Percentiles rank a stretch among this genome's conserved stretches.
phyloP scores from a whole-genome alignment of 306 rosid genomes.

The Inga leiocalycina region DNA sequence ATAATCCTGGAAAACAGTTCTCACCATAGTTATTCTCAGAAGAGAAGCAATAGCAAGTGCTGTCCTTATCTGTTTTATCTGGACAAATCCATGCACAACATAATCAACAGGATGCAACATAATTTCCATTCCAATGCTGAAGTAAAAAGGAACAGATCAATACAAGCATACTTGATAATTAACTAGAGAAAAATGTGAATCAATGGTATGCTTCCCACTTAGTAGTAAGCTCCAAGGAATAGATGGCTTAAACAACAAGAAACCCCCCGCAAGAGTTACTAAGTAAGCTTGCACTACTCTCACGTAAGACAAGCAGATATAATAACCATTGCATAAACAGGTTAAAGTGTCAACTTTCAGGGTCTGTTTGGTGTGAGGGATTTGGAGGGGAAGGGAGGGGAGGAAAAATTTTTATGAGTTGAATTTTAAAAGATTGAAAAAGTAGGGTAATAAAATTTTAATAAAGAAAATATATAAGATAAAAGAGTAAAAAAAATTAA shows the following conservation, averaged over 20 bases:
- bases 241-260: slow-evolving; percentile 82
- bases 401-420: too few relatives aligned
- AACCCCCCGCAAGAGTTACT: slow-evolving; percentile 74
- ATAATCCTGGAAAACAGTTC: slow-evolving; percentile 35
- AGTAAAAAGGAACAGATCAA: slow-evolving; percentile 37
- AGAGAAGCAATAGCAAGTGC: slow-evolving; percentile 93
- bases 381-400: too few relatives aligned
- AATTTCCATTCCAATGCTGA: slow-evolving; percentile 32
- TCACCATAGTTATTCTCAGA: slow-evolving; percentile 89
- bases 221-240: slow-evolving; percentile 75
- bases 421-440: too few relatives aligned
- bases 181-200: slow-evolving; percentile 82
- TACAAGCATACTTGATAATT: slow-evolving; percentile 85
- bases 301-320: slow-evolving; percentile 27
- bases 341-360: slow-evolving; percentile 12
- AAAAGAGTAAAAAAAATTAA: too few relatives aligned
- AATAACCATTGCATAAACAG: slow-evolving; percentile 20
- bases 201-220: slow-evolving; percentile 73
- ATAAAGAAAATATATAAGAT: too few relatives aligned
- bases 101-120: slow-evolving; percentile 31
- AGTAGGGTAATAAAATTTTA: too few relatives aligned
- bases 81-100: slow-evolving; percentile 35
- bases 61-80: slow-evolving; percentile 87
- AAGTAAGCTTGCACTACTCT: slow-evolving; percentile 29
- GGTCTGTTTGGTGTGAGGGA: too few relatives aligned